A percentile compares a stretch with the other conserved stretches of the same genome.
Conservation (phyloP, 805 yeast species). For the Barnettozyma vustinii region DNA sequence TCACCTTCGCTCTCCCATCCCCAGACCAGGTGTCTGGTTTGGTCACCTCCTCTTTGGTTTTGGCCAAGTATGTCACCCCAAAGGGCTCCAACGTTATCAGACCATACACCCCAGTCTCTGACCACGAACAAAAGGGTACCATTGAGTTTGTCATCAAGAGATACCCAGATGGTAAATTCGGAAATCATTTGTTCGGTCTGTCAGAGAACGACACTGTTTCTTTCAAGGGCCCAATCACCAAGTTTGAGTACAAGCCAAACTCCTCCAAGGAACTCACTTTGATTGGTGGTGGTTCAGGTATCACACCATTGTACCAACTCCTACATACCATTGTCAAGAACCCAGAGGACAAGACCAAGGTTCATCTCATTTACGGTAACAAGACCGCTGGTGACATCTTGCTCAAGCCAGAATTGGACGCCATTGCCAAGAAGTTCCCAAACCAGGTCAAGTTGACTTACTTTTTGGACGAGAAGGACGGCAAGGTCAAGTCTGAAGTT, state of each 20-base stretch:
- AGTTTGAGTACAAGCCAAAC: constrained; percentile 90
- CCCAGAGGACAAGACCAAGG: constrained; percentile 86
- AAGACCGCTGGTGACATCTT: constrained; percentile 74
- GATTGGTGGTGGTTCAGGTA: constrained; percentile 96
- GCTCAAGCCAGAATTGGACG: constrained; percentile 73
- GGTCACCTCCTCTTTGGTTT: constrained; percentile 68
- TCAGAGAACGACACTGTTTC: constrained; percentile 77
- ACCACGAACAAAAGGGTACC: constrained; percentile 61
- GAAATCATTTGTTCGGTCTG: constrained; percentile 63
- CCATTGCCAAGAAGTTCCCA: constrained; percentile 56
- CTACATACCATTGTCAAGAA: constrained; percentile 68
- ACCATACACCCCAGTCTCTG: constrained; percentile 77
- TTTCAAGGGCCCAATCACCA: constrained; percentile 89
- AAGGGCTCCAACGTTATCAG: constrained; percentile 83
- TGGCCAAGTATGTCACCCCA: constrained; percentile 76
- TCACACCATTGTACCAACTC: constrained; percentile 91
- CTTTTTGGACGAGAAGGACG: constrained; percentile 64
- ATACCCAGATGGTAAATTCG: constrained; percentile 82
- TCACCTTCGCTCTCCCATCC: constrained; percentile 64
- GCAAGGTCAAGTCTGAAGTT: constrained; percentile 45
- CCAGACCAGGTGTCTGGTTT: constrained; percentile 71
- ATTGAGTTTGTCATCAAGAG: constrained; percentile 79
- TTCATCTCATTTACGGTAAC: constrained; percentile 77
- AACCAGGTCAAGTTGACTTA: constrained; percentile 74
- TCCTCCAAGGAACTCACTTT: constrained; percentile 72